These are phyloP conservation scores for Aspergillus taichungensis DNA, from an alignment of 495 filamentous ascomycete species.

Conservation along the genomic window DNA sequence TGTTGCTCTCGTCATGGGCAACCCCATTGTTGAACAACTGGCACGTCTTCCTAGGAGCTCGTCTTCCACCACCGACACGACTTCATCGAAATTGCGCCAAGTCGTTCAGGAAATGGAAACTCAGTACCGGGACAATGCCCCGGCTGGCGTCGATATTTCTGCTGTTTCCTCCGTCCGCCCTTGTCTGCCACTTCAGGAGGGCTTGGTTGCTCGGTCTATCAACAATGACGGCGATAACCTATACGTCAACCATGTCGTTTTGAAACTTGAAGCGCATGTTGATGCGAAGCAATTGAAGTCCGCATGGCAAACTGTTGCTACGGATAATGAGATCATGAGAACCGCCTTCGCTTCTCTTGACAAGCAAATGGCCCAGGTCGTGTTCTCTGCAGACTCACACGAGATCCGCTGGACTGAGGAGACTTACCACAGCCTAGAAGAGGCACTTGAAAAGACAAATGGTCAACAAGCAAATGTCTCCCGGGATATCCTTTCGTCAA, in stretches of 20 bases:
- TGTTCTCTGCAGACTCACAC: conserved; percentile 25
- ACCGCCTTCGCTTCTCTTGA: conserved; percentile 54
- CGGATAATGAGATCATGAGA: conserved; percentile 54
- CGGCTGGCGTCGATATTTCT: conserved; percentile 4
- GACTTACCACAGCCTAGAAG: conserved; percentile 8
- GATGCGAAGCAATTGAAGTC: conserved; percentile 42
- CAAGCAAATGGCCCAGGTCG: conserved; percentile 56
- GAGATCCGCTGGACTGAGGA: conserved; percentile 14
- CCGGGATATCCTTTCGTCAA: conserved; percentile 16
- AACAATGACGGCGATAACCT: conserved; percentile 47
- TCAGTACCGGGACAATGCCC: conserved; percentile 45
- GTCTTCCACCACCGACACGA: neutral
- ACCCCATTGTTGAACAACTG: conserved; percentile 52
- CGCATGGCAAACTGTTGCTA: conserved; percentile 46
- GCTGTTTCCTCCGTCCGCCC: conserved; percentile 16
- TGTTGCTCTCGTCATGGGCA: conserved; percentile 58
- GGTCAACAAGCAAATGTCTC: conserved; percentile 9
- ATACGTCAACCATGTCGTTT: conserved; percentile 72
- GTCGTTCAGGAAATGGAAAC: conserved; percentile 32
- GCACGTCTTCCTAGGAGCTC: conserved; percentile 14
- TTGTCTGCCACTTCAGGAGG: conserved; percentile 64
- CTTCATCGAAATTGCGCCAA: conserved; percentile 6
- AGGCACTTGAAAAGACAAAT: conserved; percentile 2
- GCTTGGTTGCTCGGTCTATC: conserved; percentile 66
- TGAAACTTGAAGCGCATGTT: conserved; percentile 42